phyloP scores from a whole-genome alignment of 169 alveolate species.

The Eimeria sp. region DNA sequence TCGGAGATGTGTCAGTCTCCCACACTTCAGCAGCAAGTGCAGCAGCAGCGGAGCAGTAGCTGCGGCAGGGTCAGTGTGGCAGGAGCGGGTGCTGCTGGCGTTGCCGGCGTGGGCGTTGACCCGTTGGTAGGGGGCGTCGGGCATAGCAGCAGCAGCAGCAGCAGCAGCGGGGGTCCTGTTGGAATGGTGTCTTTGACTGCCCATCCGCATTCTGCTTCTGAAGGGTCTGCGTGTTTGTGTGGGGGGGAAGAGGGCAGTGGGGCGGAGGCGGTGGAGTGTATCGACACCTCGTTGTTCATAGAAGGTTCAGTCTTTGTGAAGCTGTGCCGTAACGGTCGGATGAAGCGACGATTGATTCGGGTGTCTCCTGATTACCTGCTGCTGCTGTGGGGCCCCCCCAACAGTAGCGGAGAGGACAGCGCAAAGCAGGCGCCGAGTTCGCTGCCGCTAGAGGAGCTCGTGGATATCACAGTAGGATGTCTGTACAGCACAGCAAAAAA shows the following conservation, averaged over 20 bases:
- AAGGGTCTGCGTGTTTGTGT: neutral
- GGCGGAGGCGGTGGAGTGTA: constrained; percentile 39
- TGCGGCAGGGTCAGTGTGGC: neutral
- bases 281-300: constrained; percentile 28
- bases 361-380: constrained; percentile 5
- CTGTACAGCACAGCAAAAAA: constrained; percentile 34
- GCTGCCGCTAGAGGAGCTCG: constrained; percentile 37
- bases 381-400: constrained; percentile 65
- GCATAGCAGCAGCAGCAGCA: constrained; percentile 47
- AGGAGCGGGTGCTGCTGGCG: neutral
- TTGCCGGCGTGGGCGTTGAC: neutral
- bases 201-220: constrained; percentile 7
- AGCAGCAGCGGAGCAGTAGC: constrained; percentile 28
- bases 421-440: constrained; percentile 8
- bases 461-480: constrained; percentile 73
- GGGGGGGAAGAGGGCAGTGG: constrained; percentile 50
- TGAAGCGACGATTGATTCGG: constrained; percentile 67
- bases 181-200: neutral
- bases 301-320: constrained; percentile 67
- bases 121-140: neutral
- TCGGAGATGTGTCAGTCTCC: constrained; percentile 27
- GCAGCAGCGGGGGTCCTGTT: constrained; percentile 45
- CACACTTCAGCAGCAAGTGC: neutral
- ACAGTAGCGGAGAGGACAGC: neutral
- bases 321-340: constrained; percentile 76